Evolutionary conservation across 78 protist species (phyloP).

Genomic region (Dictyostelium capitatum): DNA sequence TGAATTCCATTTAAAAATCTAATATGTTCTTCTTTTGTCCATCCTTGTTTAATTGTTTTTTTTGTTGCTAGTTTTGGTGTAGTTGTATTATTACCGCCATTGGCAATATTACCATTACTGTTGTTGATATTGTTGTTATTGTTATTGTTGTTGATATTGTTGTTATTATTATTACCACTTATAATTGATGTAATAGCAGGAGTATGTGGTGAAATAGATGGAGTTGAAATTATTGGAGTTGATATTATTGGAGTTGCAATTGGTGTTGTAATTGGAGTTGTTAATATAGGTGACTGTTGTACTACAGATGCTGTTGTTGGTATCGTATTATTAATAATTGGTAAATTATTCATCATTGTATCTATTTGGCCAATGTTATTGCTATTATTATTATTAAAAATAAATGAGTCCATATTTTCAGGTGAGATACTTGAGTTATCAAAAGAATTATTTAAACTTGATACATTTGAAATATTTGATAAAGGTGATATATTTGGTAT

Average conservation of each 20-base stretch:
- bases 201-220: neutral
- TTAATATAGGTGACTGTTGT: neutral
- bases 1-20: slow-evolving; percentile 79
- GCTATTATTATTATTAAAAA: neutral
- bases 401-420: neutral
- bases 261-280: neutral
- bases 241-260: neutral
- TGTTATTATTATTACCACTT: neutral
- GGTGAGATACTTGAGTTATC: slow-evolving; percentile 18
- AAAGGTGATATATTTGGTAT: too few species aligned
- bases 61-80: neutral
- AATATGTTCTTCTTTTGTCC: slow-evolving; percentile 88
- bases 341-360: neutral
- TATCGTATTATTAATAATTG: neutral
- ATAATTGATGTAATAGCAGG: neutral
- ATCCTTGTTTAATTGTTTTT: slow-evolving; percentile 75
- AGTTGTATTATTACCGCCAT: neutral
- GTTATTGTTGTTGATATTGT: neutral
- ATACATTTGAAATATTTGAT: neutral
- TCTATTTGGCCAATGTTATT: neutral
- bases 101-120: neutral
- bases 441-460: neutral
- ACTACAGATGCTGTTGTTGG: neutral
- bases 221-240: neutral
- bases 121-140: neutral